Evolutionary conservation across 345 rosid species (phyloP).

Genomic region (Reutealis trisperma): DNA sequence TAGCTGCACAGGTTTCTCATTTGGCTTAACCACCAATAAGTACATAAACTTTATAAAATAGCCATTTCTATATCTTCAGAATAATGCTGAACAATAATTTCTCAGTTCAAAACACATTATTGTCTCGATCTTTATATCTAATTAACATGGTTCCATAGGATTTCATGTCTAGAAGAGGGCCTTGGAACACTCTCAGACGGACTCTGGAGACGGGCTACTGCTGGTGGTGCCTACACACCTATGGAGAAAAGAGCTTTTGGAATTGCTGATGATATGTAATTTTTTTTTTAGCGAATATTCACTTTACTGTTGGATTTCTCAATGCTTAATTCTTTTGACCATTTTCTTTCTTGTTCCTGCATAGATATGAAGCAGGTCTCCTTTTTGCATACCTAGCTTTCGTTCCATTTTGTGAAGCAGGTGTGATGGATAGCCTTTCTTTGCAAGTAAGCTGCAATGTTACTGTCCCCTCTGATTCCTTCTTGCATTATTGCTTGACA

Average conservation of each 20-base stretch:
- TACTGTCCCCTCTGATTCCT: constrained; percentile 1
- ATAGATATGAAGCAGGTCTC: constrained; percentile 92
- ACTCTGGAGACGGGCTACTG: constrained; percentile 90
- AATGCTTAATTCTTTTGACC: background rate
- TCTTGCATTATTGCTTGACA: background rate
- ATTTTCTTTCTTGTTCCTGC: constrained; percentile 25
- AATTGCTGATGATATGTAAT: constrained; percentile 94
- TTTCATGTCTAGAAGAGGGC: constrained; percentile 57
- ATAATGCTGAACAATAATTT: constrained; percentile 8
- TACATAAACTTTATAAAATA: background rate
- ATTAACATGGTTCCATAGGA: constrained; percentile 37
- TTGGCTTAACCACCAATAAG: background rate
- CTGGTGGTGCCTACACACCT: constrained; percentile 71
- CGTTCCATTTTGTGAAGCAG: constrained; percentile 90
- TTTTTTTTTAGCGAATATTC: constrained; percentile 16
- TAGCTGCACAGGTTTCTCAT: background rate
- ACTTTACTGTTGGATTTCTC: background rate
- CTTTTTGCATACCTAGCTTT: constrained; percentile 93
- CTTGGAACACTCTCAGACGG: constrained; percentile 60
- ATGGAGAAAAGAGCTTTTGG: constrained; percentile 87
- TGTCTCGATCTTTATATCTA: constrained; percentile 13
- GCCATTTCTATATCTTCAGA: background rate
- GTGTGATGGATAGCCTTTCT: constrained; percentile 78
- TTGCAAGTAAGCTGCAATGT: constrained; percentile 57
- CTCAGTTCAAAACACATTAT: background rate